Conservation (phyloP, 1,284 basidiomycete genomes). For the Cryptococcus sp. region DNA sequence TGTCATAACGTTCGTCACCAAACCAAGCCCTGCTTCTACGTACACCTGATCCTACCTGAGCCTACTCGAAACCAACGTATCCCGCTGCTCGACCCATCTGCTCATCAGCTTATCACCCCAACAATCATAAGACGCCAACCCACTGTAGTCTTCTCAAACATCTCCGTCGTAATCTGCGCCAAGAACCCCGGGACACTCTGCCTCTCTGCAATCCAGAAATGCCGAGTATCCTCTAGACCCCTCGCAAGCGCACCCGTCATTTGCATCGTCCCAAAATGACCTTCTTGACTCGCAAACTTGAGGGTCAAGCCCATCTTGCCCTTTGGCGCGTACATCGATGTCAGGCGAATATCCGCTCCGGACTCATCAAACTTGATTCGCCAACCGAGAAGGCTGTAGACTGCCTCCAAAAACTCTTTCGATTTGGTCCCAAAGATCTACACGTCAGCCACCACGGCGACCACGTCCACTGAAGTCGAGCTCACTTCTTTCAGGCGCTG, state of each 20-base stretch:
- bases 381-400: conserved; percentile 54
- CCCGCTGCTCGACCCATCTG: conserved; percentile 41
- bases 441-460: background rate
- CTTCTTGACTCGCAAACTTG: conserved; percentile 46
- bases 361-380: conserved; percentile 53
- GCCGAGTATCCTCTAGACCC: conserved; percentile 46
- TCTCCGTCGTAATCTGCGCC: conserved; percentile 50
- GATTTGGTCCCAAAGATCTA: conserved; percentile 51
- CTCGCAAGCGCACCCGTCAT: conserved; percentile 47
- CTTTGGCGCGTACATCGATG: conserved; percentile 52
- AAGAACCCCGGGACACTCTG: conserved; percentile 52
- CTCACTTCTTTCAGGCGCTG: conserved; percentile 50
- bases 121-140: conserved; percentile 6
- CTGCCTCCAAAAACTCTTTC: conserved; percentile 52
- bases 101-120: background rate
- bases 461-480: no score
- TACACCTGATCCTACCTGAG: background rate
- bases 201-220: conserved; percentile 51
- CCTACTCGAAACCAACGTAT: conserved; percentile 38
- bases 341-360: conserved; percentile 52
- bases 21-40: background rate
- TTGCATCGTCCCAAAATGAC: conserved; percentile 51
- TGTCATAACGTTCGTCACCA: background rate
- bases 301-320: conserved; percentile 50
- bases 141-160: conserved; percentile 49